A percentile compares a stretch with the other conserved stretches of the same genome.
phyloP scores from a whole-genome alignment of 2,329 filamentous ascomycete species.

The Grosmannia huntii region DNA sequence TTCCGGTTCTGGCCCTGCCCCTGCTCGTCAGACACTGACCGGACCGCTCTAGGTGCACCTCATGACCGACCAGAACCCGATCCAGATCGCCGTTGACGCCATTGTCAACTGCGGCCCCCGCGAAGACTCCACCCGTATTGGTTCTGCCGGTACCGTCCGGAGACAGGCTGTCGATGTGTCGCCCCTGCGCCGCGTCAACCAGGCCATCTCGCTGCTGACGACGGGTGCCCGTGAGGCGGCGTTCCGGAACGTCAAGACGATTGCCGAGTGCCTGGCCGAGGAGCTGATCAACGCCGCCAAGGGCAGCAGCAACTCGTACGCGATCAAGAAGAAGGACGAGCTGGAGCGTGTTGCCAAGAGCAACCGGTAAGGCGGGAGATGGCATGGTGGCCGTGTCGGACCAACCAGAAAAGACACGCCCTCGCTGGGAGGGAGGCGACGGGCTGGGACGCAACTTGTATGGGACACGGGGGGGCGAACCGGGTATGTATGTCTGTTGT shows the following conservation, averaged over 20 bases:
- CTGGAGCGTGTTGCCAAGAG: conserved; percentile 99
- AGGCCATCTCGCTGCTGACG: conserved; percentile 97
- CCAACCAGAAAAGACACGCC: neutral
- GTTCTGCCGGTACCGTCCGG: conserved; percentile 98
- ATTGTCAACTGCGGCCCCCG: conserved; percentile 99
- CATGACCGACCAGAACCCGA: conserved; percentile 99
- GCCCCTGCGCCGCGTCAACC: conserved; percentile 98
- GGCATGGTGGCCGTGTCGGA: neutral
- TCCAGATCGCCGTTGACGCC: conserved; percentile 98
- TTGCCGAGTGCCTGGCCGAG: conserved; percentile 98
- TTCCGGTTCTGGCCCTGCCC: no score
- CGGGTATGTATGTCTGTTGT: conserved; percentile 3
- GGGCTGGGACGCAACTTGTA: conserved; percentile 1
- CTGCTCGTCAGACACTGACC: neutral
- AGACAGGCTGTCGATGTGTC: conserved; percentile 99
- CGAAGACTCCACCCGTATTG: conserved; percentile 99
- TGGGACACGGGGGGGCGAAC: conserved; percentile 19
- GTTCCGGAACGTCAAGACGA: conserved; percentile 99
- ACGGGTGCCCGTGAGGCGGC: conserved; percentile 96
- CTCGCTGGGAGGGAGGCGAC: neutral
- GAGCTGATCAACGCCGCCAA: conserved; percentile 99
- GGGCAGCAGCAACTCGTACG: conserved; percentile 99
- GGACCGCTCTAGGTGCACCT: conserved; percentile 71
- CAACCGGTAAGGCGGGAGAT: conserved; percentile 69
- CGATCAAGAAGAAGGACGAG: conserved; percentile 99